phyloP scores from a whole-genome alignment of 2,329 filamentous ascomycete genomes.

The Colletotrichum musae region DNA sequence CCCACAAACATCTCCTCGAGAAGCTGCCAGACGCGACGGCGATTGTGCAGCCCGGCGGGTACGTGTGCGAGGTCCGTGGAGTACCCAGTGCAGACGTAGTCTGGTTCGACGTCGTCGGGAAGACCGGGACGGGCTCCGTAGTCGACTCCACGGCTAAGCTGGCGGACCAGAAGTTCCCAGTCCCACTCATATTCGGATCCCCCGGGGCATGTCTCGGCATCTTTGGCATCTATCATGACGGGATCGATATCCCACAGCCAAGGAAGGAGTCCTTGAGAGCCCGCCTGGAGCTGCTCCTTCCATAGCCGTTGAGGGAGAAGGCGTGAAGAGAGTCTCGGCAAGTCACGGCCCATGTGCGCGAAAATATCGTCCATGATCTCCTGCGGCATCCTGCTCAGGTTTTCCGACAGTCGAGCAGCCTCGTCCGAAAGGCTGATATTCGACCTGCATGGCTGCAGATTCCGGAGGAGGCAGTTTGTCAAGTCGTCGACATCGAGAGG shows the following conservation, averaged over 20 bases:
- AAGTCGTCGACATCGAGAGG: neutral
- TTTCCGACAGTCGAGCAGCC: neutral
- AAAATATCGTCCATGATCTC: neutral
- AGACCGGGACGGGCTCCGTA: neutral
- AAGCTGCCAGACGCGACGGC: neutral
- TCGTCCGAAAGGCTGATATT: accelerated
- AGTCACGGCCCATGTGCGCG: neutral
- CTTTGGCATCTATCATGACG: neutral
- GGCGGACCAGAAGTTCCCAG: conserved; percentile 1
- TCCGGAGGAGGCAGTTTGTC: neutral
- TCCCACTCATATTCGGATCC: neutral
- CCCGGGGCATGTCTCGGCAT: neutral
- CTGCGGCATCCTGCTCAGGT: neutral
- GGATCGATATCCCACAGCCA: conserved; percentile 5
- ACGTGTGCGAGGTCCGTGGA: neutral
- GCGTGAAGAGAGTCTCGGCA: neutral
- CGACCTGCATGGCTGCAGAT: neutral
- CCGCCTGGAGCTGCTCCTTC: neutral
- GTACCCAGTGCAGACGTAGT: neutral
- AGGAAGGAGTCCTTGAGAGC: conserved; percentile 1
- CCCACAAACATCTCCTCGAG: neutral
- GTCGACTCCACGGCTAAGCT: neutral
- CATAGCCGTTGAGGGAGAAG: neutral
- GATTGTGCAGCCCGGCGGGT: neutral
- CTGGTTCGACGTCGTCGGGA: no score